Evolutionary conservation across 2,329 filamentous ascomycete genomes (phyloP), one percentile per base, ranked within the genome.

Genomic region (Trichoderma atrobrunneum): DNA sequence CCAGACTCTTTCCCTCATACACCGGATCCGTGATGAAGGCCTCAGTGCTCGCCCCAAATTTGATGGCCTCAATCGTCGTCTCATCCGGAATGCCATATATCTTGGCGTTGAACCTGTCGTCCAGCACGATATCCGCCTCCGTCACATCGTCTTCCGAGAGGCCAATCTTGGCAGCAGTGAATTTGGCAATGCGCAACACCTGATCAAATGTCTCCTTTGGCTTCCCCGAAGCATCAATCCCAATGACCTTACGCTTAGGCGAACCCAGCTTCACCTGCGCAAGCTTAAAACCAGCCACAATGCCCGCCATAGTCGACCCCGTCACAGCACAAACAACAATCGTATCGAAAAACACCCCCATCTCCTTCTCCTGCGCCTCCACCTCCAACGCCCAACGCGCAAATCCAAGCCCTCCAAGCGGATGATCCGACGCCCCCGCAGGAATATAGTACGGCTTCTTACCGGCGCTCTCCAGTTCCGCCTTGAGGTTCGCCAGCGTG

Each of bases 1-100:
- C 90, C 79, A 93, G 81, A 75, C 89, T 92, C 86, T 93, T 93
- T 1, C 92, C 92, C 81, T 93, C 91, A 77, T 93, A 93, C 1
- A 93, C 91, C 0, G 91, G 91, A 77, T 93, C 91, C 0, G 91
- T 93, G 74, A 93, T 91, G 76, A 93, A 90, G 0, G 87, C 91
- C 82, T 93, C 92, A 1, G 88, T 92, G 72, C 83, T 80, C 0
- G 91, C 91, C 6, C 89, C 90, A 77, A 92, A 90, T 79, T 87
- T 87, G 78, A 93, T 93, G 0, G 91, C 91, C 36, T 89, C 89
- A 64, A 91, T 85, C 1, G 91, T 93, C 76, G 83, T 82, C 78
- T 88, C 81, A 75, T 92, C 89, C 0, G 91, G 90, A 71, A 92
- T 85, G 2, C 91, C 92, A 79, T 93, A 93, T 7, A 86, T 81